These are phyloP conservation scores for Leishmania aethiopica DNA, from an alignment of 208 protist species.

Conservation along the genomic window DNA sequence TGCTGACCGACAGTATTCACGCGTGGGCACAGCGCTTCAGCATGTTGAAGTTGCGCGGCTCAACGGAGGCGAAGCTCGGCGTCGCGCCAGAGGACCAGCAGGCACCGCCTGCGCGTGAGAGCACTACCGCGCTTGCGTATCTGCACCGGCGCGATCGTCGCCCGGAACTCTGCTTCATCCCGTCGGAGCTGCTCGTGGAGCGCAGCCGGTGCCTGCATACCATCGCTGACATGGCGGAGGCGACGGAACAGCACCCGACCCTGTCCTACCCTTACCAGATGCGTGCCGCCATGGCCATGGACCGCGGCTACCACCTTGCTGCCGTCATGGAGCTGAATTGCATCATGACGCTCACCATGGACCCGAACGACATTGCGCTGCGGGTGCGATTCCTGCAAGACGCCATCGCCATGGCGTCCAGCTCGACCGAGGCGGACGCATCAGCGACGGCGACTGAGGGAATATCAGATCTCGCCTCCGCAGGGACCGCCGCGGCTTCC, in stretches of 20 bases:
- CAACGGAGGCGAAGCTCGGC: not conserved
- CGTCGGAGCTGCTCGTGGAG: constrained; percentile 33
- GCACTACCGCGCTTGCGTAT: not conserved
- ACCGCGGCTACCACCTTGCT: constrained; percentile 36
- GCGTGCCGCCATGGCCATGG: constrained; percentile 53
- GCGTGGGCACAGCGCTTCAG: constrained; percentile 24
- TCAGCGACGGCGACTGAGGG: not conserved
- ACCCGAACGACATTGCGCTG: constrained; percentile 39
- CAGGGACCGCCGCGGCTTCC: not conserved
- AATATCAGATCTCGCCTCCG: not conserved
- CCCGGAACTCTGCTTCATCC: constrained; percentile 34
- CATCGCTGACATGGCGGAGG: constrained; percentile 30
- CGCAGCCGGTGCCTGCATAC: constrained; percentile 33
- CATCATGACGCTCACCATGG: constrained; percentile 35
- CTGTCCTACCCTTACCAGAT: constrained; percentile 46
- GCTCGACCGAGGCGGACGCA: not conserved
- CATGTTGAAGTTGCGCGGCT: constrained; percentile 10
- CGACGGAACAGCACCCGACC: constrained; percentile 33
- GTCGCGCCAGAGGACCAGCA: not conserved
- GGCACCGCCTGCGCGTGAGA: not conserved
- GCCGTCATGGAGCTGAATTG: constrained; percentile 40
- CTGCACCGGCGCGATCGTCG: constrained; percentile 34
- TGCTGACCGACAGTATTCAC: constrained; percentile 34
- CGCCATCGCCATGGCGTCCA: constrained; percentile 8
- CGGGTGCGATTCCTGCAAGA: constrained; percentile 43